Evolutionary conservation across 371 early-diverging fungal species (phyloP), one percentile per base, ranked within the genome.

Genomic region (Conidiobolus incongruus): DNA sequence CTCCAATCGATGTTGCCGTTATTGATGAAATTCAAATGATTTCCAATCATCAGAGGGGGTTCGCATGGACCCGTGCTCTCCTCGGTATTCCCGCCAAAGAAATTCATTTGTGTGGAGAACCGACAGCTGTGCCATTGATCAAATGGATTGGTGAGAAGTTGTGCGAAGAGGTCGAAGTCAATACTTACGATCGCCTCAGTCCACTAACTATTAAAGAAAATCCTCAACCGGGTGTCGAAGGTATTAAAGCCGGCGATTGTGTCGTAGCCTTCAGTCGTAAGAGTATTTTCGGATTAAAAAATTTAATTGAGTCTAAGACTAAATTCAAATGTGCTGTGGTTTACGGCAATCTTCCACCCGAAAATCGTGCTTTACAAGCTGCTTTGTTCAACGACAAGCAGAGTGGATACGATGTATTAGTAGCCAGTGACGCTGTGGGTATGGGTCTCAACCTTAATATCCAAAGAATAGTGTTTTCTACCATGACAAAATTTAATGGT

Each of bases 21-120:
- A 61, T 95, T 13, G 95, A 95, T 53, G 95, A 95, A 53, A 94
- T 94, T 49, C 96, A 95, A 54, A 77, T 95, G 84, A 77, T 94
- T 46, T 68, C 66, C 0, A 91, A 94, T 52, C 58, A 58, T 7
- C 59, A 70, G 38, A 71, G 96, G 11, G 96, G 96, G 0, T 93
- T 87, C 89, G 94, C 92, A 10, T 95, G 94, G 93, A 85, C 91
- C 13, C 71, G 75, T 33, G 94, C 92, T 1, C 34, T 92, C 11
- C 49, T 93, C 15, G 49, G 70, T 13, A 47, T 95, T 26, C 75
- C 69, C 6, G 93, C 93, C 0, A 51, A 68, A 11, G 89, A 88
- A 48, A 64, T 95, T 17, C 91, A 92, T 62, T 58, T 95, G 6
- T 95, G 95, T 47, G 96, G 96, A 5, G 96, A 95, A 51, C 70